Base-by-base conservation (phyloP, 306 rosid genomes). In the Pachyrhizus erosus region DNA sequence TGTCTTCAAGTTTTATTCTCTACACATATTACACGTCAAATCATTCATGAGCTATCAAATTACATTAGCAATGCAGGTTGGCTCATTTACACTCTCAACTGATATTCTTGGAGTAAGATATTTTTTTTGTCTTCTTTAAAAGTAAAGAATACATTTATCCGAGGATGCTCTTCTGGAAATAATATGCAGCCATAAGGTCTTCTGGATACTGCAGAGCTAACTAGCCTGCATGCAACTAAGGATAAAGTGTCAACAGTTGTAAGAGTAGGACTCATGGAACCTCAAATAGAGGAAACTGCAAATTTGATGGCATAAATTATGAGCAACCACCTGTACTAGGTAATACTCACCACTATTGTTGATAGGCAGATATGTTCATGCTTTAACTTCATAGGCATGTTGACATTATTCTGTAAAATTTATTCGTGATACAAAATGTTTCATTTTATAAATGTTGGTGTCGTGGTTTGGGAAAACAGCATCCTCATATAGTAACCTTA, bases 301-400 rank as follows among this genome's bases (percentile, higher is more conserved):
- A 40, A 17, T 17, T 61, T 43, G 45, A 27, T 68, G 46, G 42
- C 43, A 58, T 60, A 33, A 62, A 62, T 45, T 45, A 46, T 10
- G 7, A 58, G 70, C 70, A 0, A 75, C n/a, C 26, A 21, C 80
- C 70, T 10, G 9, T 39, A 10, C 37, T 75, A 55, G 54, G 37
- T 23, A 15, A 20, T 33, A 20, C 66, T 73, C 27, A 15, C 7
- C 55, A 17, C 39, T 9, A 40, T 27, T 49, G 48, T 78, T 48
- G 20, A 67, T 49, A 54, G 21, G 14, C 37, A 58, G 0, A 71
- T 58, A 52, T 58, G 39, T 8, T 10, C 26, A 14, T 37, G 27
- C 42, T 46, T 21, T 17, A 61, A 21, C 52, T 73, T 81, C 74
- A 46, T 24, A 21, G 52, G 23, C 75, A 65, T 62, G n/a, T 74